Conservation (phyloP, 495 filamentous ascomycete species). For the Opeltia flavorubescens region DNA sequence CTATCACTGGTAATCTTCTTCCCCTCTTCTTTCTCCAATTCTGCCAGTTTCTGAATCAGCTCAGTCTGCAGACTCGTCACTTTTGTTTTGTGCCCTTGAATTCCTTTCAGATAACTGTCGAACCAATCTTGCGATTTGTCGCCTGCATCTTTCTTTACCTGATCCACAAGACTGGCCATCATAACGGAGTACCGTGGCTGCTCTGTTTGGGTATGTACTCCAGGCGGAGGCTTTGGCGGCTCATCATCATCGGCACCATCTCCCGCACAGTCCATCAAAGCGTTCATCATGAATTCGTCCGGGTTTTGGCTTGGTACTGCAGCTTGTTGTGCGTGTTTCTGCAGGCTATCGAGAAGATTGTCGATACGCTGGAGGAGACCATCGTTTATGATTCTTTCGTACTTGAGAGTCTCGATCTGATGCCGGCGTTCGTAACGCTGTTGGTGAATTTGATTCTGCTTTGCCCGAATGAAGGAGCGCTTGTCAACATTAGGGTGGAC, state of each 20-base stretch:
- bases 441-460: constrained; percentile 91
- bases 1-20: constrained; percentile 88
- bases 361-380: constrained; percentile 73
- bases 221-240: constrained; percentile 56
- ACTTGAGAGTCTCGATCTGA: constrained; percentile 82
- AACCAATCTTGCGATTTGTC: constrained; percentile 48
- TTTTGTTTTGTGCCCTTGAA: constrained; percentile 60
- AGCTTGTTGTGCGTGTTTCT: constrained; percentile 52
- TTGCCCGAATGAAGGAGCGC: constrained; percentile 93
- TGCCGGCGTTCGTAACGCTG: constrained; percentile 70
- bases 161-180: constrained; percentile 83
- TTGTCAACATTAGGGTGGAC: constrained; percentile 99
- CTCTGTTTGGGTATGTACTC: constrained; percentile 63
- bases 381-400: constrained; percentile 88
- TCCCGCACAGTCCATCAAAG: constrained; percentile 63
- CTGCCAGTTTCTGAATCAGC: constrained; percentile 52
- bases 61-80: constrained; percentile 66
- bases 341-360: constrained; percentile 54
- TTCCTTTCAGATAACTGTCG: constrained; percentile 57
- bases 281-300: constrained; percentile 73
- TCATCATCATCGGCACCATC: constrained; percentile 59
- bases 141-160: constrained; percentile 76
- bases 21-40: constrained; percentile 75
- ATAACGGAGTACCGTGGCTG: constrained; percentile 85
- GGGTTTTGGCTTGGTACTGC: constrained; percentile 31